Conservation (phyloP, 371 early-diverging fungal species). For the Apophysomyces ossiformis region DNA sequence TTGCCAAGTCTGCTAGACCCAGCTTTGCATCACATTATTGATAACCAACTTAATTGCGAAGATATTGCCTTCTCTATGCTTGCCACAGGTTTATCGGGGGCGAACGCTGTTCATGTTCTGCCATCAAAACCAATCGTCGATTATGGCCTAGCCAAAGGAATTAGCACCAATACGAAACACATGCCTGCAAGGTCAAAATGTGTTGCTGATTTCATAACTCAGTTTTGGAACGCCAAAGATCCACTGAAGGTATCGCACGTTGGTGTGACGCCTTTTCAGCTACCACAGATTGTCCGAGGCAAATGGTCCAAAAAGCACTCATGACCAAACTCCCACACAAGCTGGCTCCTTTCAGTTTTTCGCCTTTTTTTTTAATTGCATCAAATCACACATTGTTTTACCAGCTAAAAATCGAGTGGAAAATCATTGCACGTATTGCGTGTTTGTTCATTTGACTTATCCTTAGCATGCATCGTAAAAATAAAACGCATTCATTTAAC, state of each 20-base stretch:
- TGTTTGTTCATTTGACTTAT: too few relatives aligned
- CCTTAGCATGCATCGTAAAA: too few relatives aligned
- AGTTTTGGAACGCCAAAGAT: conserved; percentile 37
- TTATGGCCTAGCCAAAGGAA: conserved; percentile 41
- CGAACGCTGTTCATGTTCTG: conserved; percentile 29
- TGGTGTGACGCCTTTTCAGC: conserved; percentile 20
- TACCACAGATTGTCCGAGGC: conserved; percentile 25
- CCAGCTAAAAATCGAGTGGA: too few relatives aligned
- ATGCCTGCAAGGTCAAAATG: conserved; percentile 42
- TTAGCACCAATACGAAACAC: conserved; percentile 39
- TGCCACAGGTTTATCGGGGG: conserved; percentile 40
- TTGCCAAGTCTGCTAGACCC: conserved; percentile 36
- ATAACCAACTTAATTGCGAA: conserved; percentile 47
- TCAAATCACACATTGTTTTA: too few relatives aligned
- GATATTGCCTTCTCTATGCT: conserved; percentile 53
- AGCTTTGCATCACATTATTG: conserved; percentile 39
- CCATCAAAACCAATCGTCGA: conserved; percentile 30
- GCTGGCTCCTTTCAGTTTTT: too few relatives aligned
- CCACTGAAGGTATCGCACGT: conserved; percentile 30
- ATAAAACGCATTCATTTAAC: too few relatives aligned
- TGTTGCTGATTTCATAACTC: conserved; percentile 34
- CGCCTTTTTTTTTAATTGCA: too few relatives aligned
- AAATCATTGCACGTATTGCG: too few relatives aligned
- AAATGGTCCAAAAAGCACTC: conserved; percentile 18
- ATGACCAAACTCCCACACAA: too few relatives aligned